Base-by-base conservation (phyloP, 768 basidiomycete species). In the Trametes punicea region DNA sequence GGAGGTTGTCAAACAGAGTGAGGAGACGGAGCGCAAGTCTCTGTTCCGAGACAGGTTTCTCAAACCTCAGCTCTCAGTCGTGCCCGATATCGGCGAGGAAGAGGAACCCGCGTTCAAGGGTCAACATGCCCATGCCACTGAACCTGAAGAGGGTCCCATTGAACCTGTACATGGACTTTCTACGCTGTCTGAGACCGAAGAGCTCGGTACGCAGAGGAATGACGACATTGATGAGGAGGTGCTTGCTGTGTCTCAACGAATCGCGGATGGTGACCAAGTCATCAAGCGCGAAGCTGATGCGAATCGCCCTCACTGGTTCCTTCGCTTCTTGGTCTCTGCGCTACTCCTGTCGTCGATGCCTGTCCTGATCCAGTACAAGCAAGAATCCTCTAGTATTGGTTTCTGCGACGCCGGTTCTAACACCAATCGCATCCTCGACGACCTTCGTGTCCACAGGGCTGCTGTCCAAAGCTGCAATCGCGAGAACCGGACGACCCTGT, bases 351-450 rank as follows among this genome's bases (percentile, higher is more conserved):
- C 57, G 8, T 48, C 56, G 20, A 26, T 62, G 16, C 60, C 54
- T 30, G 15, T 56, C 18, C 71, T 75, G 18, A 61, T 75, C 63
- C 74, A 75, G 16, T 88, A 83, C 75, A 91, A 90, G 71, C 56
- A 62, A 11, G 82, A 87, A 62, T 90, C 90, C 5, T 74, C 84
- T 2, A 68, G 76, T 10, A 83, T 93, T 62, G 91, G 92, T 4
- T 93, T 82, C 70, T 93, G 91, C 65, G 83, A 89, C 59, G 70
- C 79, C 31, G 85, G 81, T 18, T 80, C 69, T 53, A 73, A 75
- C 61, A 86, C 83, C 26, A 93, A 87, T 67, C 68, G 62, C 21
- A 72, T 74, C 2, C 70, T 91, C 46, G 80, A 81, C 55, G 71
- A 69, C 13, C 62, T 84, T 18, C 75, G 78, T 40, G 72, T 71